Base-by-base conservation (phyloP, 2,329 filamentous ascomycete genomes). In the Phoma herbarum region DNA sequence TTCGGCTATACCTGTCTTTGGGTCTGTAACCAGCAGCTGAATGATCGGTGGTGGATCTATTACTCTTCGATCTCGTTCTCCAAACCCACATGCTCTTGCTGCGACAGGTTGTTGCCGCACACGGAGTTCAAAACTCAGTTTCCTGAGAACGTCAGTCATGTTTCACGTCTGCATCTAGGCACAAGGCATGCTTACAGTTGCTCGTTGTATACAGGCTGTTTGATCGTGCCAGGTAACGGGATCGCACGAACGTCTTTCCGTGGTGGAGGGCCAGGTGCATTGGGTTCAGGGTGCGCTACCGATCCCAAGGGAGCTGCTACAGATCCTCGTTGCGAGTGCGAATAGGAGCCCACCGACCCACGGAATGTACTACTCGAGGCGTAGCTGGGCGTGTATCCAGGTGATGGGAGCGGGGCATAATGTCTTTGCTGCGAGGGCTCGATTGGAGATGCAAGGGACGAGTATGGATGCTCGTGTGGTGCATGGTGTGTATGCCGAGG, bases 11-110 rank as follows among this genome's bases (percentile, higher is more conserved):
- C 81, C 79, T 14, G 79, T 82, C 33, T 78, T 80, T 1, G 85
- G 81, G 61, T 89, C 85, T 50, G 86, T 85, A 55, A 92, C 85
- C 26, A 82, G 80, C 45, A 94, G 84, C 72, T 94, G 88, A 22
- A 95, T 85, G 69, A 95, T 94, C 14, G 91, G 91, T 2, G 91
- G 91, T 39, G 91, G 91, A 71, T 95, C 91, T 62, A 95, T 91
- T 16, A 93, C 90, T 61, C 91, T 85, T 37, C 91, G 86, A 72
- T 95, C 91, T 63, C 91, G 84, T 76, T 94, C 91, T 60, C 91
- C 91, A 73, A 93, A 94, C 1, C 91, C 91, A 69, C 91, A 95
- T 41, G 90, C 91, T 66, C 91, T 84, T 52, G 91, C 91, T 1
- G 90, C 90, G 18, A 87, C 82, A 9, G 91, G 91, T 70, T 94